Conservation (phyloP, 169 alveolate genomes). For the Theileria luwenshuni region DNA sequence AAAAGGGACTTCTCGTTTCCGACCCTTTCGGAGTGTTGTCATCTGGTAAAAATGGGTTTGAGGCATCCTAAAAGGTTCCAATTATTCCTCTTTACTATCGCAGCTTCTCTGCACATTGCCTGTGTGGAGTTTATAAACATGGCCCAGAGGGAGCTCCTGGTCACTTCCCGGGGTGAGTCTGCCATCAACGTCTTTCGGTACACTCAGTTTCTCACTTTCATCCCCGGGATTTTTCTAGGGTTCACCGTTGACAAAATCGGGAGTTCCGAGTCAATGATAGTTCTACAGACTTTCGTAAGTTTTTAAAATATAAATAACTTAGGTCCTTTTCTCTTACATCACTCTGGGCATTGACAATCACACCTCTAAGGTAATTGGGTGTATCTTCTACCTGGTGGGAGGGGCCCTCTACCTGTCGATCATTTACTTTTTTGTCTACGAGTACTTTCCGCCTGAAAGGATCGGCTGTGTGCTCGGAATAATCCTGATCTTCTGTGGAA, state of each 20-base stretch:
- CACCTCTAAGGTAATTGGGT: constrained; percentile 43
- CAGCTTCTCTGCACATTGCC: constrained; percentile 34
- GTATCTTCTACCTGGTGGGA: constrained; percentile 40
- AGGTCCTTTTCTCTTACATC: not conserved
- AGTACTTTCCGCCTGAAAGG: constrained; percentile 32
- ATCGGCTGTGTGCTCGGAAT: constrained; percentile 25
- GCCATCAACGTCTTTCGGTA: constrained; percentile 10
- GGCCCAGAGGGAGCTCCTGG: constrained; percentile 35
- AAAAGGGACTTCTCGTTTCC: too few species aligned
- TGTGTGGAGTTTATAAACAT: constrained; percentile 53
- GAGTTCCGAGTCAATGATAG: constrained; percentile 25
- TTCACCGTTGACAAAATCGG: constrained; percentile 39
- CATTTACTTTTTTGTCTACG: constrained; percentile 36
- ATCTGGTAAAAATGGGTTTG: not conserved
- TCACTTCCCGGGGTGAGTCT: constrained; percentile 3
- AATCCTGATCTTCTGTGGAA: constrained; percentile 35
- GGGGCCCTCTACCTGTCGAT: constrained; percentile 48
- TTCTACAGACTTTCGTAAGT: constrained; percentile 49
- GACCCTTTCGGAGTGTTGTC: not conserved
- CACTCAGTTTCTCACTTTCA: constrained; percentile 22
- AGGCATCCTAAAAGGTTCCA: not conserved
- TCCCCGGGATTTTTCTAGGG: constrained; percentile 53
- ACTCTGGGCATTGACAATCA: not conserved
- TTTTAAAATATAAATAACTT: not conserved
- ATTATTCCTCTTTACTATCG: constrained; percentile 5